phyloP scores from a whole-genome alignment of 495 filamentous ascomycete genomes.

The Jackrogersella multiformis region DNA sequence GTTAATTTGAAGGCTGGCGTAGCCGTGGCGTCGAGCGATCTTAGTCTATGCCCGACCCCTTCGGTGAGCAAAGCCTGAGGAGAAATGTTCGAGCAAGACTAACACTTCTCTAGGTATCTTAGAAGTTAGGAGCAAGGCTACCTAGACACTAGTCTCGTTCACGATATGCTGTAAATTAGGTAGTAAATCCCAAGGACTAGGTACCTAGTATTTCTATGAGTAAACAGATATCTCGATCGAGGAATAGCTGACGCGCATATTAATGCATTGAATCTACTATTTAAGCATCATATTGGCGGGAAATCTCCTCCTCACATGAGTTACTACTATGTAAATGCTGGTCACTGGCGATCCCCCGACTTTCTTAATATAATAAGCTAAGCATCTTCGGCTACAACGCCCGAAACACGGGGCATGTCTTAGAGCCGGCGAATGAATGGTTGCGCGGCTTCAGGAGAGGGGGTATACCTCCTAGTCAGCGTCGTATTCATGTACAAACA shows the following conservation, averaged over 20 bases:
- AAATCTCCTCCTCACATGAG: neutral
- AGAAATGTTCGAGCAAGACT: neutral
- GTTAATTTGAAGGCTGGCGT: neutral
- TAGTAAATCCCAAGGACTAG: too few relatives aligned
- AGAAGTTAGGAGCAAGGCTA: neutral
- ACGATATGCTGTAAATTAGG: neutral
- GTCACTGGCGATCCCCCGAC: conserved; percentile 3
- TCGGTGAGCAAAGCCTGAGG: neutral
- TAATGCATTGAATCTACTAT: neutral
- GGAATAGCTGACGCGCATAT: neutral
- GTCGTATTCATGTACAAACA: conserved; percentile 23
- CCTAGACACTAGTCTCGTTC: neutral
- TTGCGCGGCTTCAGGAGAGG: conserved; percentile 10
- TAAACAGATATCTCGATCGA: neutral
- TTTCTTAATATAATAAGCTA: neutral
- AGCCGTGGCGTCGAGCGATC: neutral
- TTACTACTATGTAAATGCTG: neutral
- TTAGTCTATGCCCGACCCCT: neutral
- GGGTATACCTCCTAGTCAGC: conserved; percentile 4
- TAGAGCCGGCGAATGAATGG: neutral
- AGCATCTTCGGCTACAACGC: conserved; percentile 3
- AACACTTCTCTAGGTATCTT: neutral
- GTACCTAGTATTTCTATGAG: neutral
- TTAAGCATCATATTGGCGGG: neutral
- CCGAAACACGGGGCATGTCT: conserved; percentile 12